A percentile compares a stretch with the other conserved stretches of the same genome.
Conservation (phyloP, 805 yeast species). For the Grigorovia yakushimaensis region DNA sequence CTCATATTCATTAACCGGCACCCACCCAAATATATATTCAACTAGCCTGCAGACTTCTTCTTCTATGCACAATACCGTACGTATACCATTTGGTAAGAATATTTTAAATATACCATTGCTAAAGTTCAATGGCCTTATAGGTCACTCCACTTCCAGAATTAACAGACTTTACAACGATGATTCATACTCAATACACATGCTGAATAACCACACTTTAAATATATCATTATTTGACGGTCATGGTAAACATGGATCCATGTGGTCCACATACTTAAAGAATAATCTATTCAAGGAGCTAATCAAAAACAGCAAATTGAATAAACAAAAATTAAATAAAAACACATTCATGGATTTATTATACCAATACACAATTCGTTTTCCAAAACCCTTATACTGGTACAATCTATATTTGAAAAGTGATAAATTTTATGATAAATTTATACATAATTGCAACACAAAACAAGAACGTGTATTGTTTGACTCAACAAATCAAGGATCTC, state of each 20-base stretch:
- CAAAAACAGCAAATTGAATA: slow-evolving; percentile 20
- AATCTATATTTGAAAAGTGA: slow-evolving; percentile 48
- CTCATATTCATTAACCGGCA: not conserved
- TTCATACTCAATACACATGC: slow-evolving; percentile 54
- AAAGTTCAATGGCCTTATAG: slow-evolving; percentile 37
- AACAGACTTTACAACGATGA: slow-evolving; percentile 79
- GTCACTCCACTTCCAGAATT: slow-evolving; percentile 70
- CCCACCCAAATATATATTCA: too few relatives aligned
- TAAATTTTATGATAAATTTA: slow-evolving; percentile 28
- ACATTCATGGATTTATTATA: not conserved
- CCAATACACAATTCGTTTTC: not conserved
- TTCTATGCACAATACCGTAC: not conserved
- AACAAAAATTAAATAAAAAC: slow-evolving; percentile 14
- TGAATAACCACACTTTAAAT: slow-evolving; percentile 45
- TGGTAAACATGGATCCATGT: slow-evolving; percentile 59
- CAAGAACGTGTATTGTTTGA: slow-evolving; percentile 26
- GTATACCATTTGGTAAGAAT: not conserved
- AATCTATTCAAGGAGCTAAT: slow-evolving; percentile 49
- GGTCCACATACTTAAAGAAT: slow-evolving; percentile 49
- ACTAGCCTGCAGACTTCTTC: too few relatives aligned
- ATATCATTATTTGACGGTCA: slow-evolving; percentile 89
- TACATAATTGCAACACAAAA: slow-evolving; percentile 27
- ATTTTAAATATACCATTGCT: slow-evolving; percentile 9
- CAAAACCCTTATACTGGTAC: slow-evolving; percentile 64
- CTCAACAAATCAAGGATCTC: slow-evolving; percentile 16